These are phyloP conservation scores for Cyphellophora europaea DNA, from an alignment of 2,329 filamentous ascomycete genomes.

Conservation along the genomic window DNA sequence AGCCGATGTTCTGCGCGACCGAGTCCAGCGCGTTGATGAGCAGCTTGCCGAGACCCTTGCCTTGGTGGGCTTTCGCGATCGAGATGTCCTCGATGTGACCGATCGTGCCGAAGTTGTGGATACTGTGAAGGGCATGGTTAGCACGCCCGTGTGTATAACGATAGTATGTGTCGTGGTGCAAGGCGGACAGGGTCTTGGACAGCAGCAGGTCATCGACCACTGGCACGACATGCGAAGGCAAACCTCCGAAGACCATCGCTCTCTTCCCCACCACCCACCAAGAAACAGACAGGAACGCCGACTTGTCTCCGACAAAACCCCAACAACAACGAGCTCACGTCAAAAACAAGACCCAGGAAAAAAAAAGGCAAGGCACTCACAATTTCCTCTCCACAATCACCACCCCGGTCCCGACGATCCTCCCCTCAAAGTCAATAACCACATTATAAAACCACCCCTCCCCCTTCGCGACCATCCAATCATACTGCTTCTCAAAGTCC, in stretches of 20 bases:
- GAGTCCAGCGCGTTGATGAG: constrained; percentile 5
- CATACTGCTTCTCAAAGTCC: constrained; percentile 4
- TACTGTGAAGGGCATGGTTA: constrained; percentile 3
- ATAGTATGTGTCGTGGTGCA: too few relatives aligned
- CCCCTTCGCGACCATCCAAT: constrained; percentile 5
- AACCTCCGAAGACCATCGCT: too few relatives aligned
- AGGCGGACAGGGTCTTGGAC: too few relatives aligned
- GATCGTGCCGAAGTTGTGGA: constrained; percentile 4
- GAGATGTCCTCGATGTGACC: constrained; percentile 7
- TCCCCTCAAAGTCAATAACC: constrained; percentile 5
- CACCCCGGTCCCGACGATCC: constrained; percentile 3
- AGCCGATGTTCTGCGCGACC: constrained; percentile 41
- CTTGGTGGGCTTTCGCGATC: constrained; percentile 6
- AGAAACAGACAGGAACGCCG: too few relatives aligned
- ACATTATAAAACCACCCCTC: constrained; percentile 2
- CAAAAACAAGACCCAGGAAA: neutral
- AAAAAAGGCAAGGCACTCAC: constrained; percentile 3
- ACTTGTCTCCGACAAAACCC: too few relatives aligned
- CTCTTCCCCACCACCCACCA: too few relatives aligned
- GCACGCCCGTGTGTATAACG: too few relatives aligned
- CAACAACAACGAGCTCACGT: too few relatives aligned
- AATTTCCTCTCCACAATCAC: constrained; percentile 8
- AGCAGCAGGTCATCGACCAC: too few relatives aligned
- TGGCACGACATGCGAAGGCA: too few relatives aligned
- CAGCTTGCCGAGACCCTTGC: constrained; percentile 4